Evolutionary conservation across 228 moss, liverwort and hornwort genomes (phyloP).

Genomic region (Sphagnum magellanicum): DNA sequence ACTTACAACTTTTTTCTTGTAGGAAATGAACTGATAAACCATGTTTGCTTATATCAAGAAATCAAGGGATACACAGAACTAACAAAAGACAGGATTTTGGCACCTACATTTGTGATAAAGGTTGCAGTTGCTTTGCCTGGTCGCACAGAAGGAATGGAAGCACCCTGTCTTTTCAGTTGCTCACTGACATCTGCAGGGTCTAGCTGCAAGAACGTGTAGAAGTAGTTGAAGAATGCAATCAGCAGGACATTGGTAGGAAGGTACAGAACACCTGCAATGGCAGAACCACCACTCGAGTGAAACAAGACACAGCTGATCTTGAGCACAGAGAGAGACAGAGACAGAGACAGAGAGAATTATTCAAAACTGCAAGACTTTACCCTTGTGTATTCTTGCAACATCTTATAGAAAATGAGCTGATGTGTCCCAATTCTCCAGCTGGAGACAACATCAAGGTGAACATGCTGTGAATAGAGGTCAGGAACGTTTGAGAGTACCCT

Average conservation of each 20-base stretch:
- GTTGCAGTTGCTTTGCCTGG: constrained; percentile 73
- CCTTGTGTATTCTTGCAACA: no score
- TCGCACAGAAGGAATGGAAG: constrained; percentile 76
- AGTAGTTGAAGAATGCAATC: constrained; percentile 75
- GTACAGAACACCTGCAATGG: constrained; percentile 57
- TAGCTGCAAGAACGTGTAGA: constrained; percentile 62
- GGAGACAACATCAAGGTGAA: no score
- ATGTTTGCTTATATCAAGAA: no score
- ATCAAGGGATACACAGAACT: no score
- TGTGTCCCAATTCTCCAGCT: background rate
- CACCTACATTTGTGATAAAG: constrained; percentile 52
- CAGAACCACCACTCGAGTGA: background rate
- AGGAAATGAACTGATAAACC: no score
- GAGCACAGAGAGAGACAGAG: background rate
- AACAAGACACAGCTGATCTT: background rate
- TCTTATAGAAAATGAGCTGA: background rate
- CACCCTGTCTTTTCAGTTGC: constrained; percentile 81
- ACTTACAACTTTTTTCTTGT: no score
- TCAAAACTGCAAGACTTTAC: no score
- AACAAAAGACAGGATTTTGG: no score
- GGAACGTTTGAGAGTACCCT: no score
- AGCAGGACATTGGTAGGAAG: constrained; percentile 71
- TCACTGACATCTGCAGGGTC: constrained; percentile 86
- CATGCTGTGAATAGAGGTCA: no score
- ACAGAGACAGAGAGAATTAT: no score